Evolutionary conservation across 306 rosid genomes (phyloP).

Genomic region (Herpetospermum pedunculosum): DNA sequence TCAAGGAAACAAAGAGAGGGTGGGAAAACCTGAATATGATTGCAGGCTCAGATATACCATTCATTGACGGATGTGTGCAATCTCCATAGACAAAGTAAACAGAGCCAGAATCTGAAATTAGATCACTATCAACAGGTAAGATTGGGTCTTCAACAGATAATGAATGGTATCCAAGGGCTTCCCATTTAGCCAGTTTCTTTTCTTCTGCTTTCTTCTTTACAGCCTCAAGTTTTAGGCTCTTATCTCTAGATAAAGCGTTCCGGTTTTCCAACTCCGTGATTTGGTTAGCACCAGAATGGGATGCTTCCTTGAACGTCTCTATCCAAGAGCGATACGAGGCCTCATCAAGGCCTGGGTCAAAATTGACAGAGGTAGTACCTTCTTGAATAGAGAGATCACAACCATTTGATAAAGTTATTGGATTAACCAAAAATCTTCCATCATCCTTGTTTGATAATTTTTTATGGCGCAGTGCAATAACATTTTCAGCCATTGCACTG

Average conservation of each 20-base stretch:
- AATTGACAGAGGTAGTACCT: conserved; percentile 24
- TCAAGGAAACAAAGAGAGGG: neutral
- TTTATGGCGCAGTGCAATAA: conserved; percentile 40
- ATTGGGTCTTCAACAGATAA: conserved; percentile 41
- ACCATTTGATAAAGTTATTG: conserved; percentile 25
- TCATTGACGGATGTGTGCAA: conserved; percentile 57
- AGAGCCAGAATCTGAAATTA: conserved; percentile 51
- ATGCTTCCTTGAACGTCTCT: conserved; percentile 63
- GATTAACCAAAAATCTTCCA: conserved; percentile 61
- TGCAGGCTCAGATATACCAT: conserved; percentile 50
- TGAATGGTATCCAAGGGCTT: conserved; percentile 65
- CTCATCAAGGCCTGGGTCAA: conserved; percentile 53
- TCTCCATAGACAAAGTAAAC: conserved; percentile 80
- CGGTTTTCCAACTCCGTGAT: conserved; percentile 28
- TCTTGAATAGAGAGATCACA: conserved; percentile 24
- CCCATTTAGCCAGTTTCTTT: conserved; percentile 72
- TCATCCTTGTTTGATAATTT: conserved; percentile 32
- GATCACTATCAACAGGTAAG: conserved; percentile 28
- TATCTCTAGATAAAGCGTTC: conserved; percentile 34
- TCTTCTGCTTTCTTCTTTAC: conserved; percentile 74
- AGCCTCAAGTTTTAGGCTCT: conserved; percentile 41
- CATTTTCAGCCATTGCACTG: conserved; percentile 57
- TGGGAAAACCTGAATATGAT: conserved; percentile 51
- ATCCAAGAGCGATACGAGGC: conserved; percentile 82
- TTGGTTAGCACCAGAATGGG: conserved; percentile 34